Evolutionary conservation across 768 basidiomycete genomes (phyloP), one percentile per base, ranked within the genome.

Genomic region (Naganishia onofrii): DNA sequence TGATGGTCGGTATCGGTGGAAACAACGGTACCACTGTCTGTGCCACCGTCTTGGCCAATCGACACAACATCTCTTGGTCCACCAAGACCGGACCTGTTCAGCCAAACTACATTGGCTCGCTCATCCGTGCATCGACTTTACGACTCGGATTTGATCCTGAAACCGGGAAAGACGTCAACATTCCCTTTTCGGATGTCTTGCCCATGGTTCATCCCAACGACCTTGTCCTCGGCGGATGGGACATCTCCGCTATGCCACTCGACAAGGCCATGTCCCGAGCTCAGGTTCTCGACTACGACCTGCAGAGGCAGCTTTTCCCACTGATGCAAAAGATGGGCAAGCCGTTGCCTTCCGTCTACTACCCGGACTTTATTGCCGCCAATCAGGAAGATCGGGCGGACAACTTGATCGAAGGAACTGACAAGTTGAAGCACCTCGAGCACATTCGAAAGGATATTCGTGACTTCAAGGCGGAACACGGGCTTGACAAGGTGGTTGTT

Each of bases 171-270:
- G 96, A 98, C 77, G 87, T 98, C 74, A 86, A 93, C 76, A 88
- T 95, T 72, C 96, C 96, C 21, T 83, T 98, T 77, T 90, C 89
- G 12, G 93, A 95, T 76, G 87, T 97, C 72, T 86, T 96, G 52
- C 94, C 94, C 57, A 96, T 95, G 92, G 93, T 94, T 57, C 93
- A 98, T 83, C 95, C 95, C 60, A 94, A 96, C 78, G 96, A 97
- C 82, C 89, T 97, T 77, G 91, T 96, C 74, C 87, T 98, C 72
- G 92, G 96, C 58, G 95, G 96, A 23, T 99, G 95, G 96, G 96
- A 99, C 77, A 98, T 99, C 77, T 96, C 93, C 52, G 86, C 88
- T 52, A 52, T 87, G 46, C 81, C 87, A 51, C 86, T 99, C 83
- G 93, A 97, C 82, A 85, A 89, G 82, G 93, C 96, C 17, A 96